phyloP scores from a whole-genome alignment of 768 basidiomycete species.

The Amanita phalloides region DNA sequence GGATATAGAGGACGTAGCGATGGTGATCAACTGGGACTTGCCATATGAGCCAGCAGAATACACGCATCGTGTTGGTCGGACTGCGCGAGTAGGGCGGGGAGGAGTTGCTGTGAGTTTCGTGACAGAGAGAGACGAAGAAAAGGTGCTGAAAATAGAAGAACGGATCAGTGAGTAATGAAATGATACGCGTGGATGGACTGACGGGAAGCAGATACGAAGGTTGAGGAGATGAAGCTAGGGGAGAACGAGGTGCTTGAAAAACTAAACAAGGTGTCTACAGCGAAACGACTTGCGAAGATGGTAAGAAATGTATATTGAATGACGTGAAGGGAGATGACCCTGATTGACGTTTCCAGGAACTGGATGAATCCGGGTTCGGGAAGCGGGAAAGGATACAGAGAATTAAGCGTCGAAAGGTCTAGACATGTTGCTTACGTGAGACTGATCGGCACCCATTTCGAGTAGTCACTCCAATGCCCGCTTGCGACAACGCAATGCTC shows the following conservation, averaged over 20 bases:
- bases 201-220: constrained; percentile 45
- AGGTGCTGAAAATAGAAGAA: constrained; percentile 72
- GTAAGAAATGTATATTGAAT: constrained; percentile 32
- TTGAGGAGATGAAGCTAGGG: constrained; percentile 64
- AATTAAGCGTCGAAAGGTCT: constrained; percentile 34
- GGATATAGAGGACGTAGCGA: constrained; percentile 92
- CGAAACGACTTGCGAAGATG: constrained; percentile 91
- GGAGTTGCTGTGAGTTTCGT: constrained; percentile 92
- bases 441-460: neutral
- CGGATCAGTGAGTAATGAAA: constrained; percentile 59
- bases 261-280: constrained; percentile 83
- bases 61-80: constrained; percentile 90
- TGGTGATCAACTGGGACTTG: constrained; percentile 97
- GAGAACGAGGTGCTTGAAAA: constrained; percentile 78
- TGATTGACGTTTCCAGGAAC: constrained; percentile 35
- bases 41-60: constrained; percentile 89
- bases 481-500: constrained; percentile 3
- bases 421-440: constrained; percentile 1
- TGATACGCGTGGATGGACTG: neutral
- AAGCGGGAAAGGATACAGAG: constrained; percentile 76
- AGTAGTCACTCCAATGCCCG: neutral
- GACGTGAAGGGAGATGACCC: neutral
- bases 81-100: constrained; percentile 81
- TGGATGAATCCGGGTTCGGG: constrained; percentile 86
- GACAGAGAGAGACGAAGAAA: constrained; percentile 85